These are phyloP conservation scores for Alternaria conjuncta DNA, from an alignment of 2,329 filamentous ascomycete genomes.

Conservation along the genomic window DNA sequence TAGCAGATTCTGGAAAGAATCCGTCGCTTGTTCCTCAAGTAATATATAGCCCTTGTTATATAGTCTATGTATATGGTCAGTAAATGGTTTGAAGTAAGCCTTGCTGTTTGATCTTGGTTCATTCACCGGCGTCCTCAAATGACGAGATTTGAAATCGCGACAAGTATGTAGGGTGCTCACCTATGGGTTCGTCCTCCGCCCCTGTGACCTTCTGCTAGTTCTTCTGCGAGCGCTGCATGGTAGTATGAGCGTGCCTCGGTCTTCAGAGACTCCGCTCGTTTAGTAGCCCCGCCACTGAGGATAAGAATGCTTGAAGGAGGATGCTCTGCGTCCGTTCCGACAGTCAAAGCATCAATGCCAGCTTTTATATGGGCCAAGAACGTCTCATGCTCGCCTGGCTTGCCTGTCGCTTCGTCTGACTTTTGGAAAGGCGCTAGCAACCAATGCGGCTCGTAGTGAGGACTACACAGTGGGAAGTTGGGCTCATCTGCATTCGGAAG, in stretches of 20 bases:
- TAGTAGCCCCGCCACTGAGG: slow-evolving; percentile 71
- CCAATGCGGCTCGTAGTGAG: slow-evolving; percentile 55
- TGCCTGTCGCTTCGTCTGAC: slow-evolving; percentile 44
- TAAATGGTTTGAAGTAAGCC: not conserved
- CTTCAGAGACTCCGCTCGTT: slow-evolving; percentile 31
- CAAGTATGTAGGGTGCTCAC: too few relatives aligned
- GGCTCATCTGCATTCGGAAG: slow-evolving; percentile 34
- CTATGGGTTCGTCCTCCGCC: slow-evolving; percentile 31
- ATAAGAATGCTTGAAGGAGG: slow-evolving; percentile 58
- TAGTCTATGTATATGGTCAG: slow-evolving; percentile 12
- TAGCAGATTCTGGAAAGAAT: slow-evolving; percentile 85
- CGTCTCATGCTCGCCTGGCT: slow-evolving; percentile 74
- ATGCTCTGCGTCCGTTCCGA: slow-evolving; percentile 51
- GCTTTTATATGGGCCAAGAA: slow-evolving; percentile 77
- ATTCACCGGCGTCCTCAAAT: not conserved
- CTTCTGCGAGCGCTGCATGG: slow-evolving; percentile 37
- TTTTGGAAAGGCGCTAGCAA: slow-evolving; percentile 77
- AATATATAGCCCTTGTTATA: slow-evolving; percentile 56
- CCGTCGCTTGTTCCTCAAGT: slow-evolving; percentile 75
- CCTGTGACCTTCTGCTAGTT: slow-evolving; percentile 28
- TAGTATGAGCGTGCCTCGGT: slow-evolving; percentile 49
- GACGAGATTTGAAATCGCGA: too few relatives aligned
- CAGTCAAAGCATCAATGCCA: slow-evolving; percentile 62
- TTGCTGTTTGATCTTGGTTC: not conserved
- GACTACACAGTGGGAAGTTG: slow-evolving; percentile 37